Evolutionary conservation across 768 basidiomycete genomes (phyloP).

Genomic region (Cystobasidiopsis lactophilus): DNA sequence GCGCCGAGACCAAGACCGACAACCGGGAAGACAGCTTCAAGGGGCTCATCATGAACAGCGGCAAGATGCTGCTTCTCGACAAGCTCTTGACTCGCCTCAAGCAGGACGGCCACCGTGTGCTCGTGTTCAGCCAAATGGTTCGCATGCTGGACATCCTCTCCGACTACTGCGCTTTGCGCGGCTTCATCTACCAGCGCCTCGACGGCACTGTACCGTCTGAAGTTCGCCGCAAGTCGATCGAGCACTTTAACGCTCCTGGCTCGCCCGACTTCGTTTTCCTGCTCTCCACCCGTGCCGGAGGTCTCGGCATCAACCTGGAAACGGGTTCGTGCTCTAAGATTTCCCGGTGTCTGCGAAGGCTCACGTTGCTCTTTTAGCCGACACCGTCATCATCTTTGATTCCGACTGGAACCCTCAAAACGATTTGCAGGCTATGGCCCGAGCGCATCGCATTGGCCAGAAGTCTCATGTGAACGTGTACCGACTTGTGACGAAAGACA

Average conservation of each 20-base stretch:
- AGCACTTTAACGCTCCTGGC: slow-evolving; percentile 81
- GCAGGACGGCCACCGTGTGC: slow-evolving; percentile 79
- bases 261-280: slow-evolving; percentile 93
- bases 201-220: slow-evolving; percentile 84
- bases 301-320: slow-evolving; percentile 93
- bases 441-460: slow-evolving; percentile 95
- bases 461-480: slow-evolving; percentile 98
- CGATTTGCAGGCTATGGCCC: slow-evolving; percentile 95
- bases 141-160: slow-evolving; percentile 95
- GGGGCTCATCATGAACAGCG: slow-evolving; percentile 94
- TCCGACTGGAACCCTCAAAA: slow-evolving; percentile 31
- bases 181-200: slow-evolving; percentile 77
- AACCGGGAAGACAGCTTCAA: slow-evolving; percentile 64
- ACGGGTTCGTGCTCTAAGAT: slow-evolving; percentile 29
- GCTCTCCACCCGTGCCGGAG: slow-evolving; percentile 87
- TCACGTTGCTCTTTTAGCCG: slow-evolving; percentile 29
- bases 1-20: slow-evolving; percentile 48
- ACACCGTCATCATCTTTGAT: slow-evolving; percentile 98
- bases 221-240: slow-evolving; percentile 77
- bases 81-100: slow-evolving; percentile 78
- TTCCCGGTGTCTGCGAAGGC: background rate
- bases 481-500: slow-evolving; percentile 94
- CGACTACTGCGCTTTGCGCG: slow-evolving; percentile 78
- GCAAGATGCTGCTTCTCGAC: slow-evolving; percentile 94
- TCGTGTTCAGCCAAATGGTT: slow-evolving; percentile 97